Conservation (phyloP, 1,284 basidiomycete genomes). For the Grifola frondosa region DNA sequence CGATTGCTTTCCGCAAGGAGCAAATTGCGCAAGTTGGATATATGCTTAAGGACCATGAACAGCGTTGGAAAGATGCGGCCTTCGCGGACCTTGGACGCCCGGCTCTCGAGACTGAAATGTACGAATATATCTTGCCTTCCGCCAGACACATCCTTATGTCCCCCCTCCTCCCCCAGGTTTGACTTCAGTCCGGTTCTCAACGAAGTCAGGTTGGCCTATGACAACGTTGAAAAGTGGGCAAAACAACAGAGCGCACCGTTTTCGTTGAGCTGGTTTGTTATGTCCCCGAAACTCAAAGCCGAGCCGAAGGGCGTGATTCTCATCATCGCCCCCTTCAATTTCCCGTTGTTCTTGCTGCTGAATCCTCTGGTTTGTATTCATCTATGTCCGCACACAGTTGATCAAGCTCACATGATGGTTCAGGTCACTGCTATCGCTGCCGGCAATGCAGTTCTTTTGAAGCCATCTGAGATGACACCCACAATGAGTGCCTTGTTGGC, state of each 20-base stretch:
- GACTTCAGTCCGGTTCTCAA: constrained; percentile 53
- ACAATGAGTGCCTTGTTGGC: constrained; percentile 66
- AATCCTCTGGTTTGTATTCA: constrained; percentile 49
- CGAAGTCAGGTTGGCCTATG: constrained; percentile 65
- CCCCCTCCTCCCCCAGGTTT: not conserved
- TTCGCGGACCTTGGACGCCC: constrained; percentile 58
- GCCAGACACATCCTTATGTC: not conserved
- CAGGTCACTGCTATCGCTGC: constrained; percentile 80
- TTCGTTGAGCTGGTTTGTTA: constrained; percentile 49
- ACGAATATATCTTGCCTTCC: constrained; percentile 23
- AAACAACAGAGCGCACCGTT: constrained; percentile 64
- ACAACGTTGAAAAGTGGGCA: constrained; percentile 74
- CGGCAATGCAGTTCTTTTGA: constrained; percentile 73
- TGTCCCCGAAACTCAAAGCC: constrained; percentile 68
- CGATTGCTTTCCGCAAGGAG: constrained; percentile 61
- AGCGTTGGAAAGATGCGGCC: constrained; percentile 54
- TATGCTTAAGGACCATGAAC: constrained; percentile 61
- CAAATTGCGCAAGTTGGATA: constrained; percentile 69
- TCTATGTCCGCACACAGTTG: not conserved
- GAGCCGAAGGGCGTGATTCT: constrained; percentile 77
- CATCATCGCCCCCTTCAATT: constrained; percentile 67
- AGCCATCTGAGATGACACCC: constrained; percentile 81
- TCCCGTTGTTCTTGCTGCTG: constrained; percentile 49
- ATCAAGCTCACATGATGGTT: not conserved
- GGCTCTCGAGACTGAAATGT: constrained; percentile 54